Conservation (phyloP, 164 flowering plant species). For the Santalum album region DNA sequence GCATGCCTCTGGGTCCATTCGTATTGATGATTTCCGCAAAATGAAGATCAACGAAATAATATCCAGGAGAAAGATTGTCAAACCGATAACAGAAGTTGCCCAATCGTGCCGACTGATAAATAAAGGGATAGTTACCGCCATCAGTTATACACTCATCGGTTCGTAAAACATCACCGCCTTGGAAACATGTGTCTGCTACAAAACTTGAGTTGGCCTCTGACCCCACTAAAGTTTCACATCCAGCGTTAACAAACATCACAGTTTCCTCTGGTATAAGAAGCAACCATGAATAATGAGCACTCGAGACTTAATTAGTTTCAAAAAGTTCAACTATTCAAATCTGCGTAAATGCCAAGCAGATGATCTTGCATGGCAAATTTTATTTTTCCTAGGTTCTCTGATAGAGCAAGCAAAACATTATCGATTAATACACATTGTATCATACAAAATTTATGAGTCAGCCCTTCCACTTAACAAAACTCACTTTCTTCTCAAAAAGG, state of each 20-base stretch:
- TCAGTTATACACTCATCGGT: conserved; percentile 45
- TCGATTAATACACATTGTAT: too few species aligned
- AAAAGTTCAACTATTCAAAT: too few species aligned
- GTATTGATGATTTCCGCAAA: conserved; percentile 68
- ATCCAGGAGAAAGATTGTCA: conserved; percentile 44
- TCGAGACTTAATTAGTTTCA: too few species aligned
- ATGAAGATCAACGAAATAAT: conserved; percentile 73
- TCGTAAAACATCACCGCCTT: conserved; percentile 63
- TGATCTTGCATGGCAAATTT: too few species aligned
- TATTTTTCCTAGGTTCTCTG: too few species aligned
- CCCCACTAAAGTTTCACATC: conserved; percentile 28
- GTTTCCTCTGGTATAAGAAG: conserved; percentile 34
- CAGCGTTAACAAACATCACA: conserved; percentile 67
- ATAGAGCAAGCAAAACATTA: too few species aligned
- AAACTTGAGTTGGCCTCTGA: conserved; percentile 18
- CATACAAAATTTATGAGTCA: too few species aligned
- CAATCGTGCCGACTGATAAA: conserved; percentile 62
- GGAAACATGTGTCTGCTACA: conserved; percentile 29
- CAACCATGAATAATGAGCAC: neutral
- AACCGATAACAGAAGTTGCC: conserved; percentile 59
- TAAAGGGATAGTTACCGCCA: conserved; percentile 44
- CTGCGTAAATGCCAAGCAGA: too few species aligned
- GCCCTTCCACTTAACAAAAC: too few species aligned
- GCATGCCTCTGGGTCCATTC: conserved; percentile 78
- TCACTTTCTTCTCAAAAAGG: too few species aligned